A percentile compares a stretch with the other conserved stretches of the same genome.
These are phyloP conservation scores for Ogataea siamensis DNA, from an alignment of 805 yeast genomes.

Conservation along the genomic window DNA sequence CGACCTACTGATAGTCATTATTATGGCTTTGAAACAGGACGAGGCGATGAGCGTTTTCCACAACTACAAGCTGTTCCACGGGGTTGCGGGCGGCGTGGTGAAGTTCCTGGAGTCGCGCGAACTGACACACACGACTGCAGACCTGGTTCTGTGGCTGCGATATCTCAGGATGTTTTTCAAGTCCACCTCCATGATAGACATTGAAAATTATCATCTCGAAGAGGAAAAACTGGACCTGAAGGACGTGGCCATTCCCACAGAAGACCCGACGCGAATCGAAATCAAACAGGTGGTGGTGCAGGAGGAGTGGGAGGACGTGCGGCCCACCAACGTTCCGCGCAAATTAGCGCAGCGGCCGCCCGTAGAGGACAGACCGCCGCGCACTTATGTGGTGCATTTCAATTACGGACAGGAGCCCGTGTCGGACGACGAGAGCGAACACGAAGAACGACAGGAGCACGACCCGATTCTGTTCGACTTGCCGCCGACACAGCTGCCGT, in stretches of 20 bases:
- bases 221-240: constrained; percentile 33
- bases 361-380: constrained; percentile 35
- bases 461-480: constrained; percentile 19
- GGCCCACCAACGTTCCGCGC: constrained; percentile 19
- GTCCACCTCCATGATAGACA: constrained; percentile 49
- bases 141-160: constrained; percentile 32
- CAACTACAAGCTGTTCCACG: constrained; percentile 26
- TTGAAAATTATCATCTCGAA: constrained; percentile 44
- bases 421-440: constrained; percentile 15
- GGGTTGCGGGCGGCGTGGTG: constrained; percentile 26
- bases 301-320: constrained; percentile 14
- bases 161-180: constrained; percentile 39
- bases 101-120: constrained; percentile 20
- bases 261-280: constrained; percentile 30
- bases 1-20: constrained; percentile 26
- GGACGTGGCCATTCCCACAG: constrained; percentile 25
- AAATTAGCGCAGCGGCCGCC: constrained; percentile 26
- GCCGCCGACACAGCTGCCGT: not conserved
- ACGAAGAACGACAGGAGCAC: constrained; percentile 2
- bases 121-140: constrained; percentile 16
- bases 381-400: constrained; percentile 30
- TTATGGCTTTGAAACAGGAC: constrained; percentile 32
- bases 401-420: constrained; percentile 17
- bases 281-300: constrained; percentile 20
- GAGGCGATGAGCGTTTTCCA: constrained; percentile 29